A percentile compares a stretch with the other conserved stretches of the same genome.
These are phyloP conservation scores for Marasmius tenuissimus DNA, from an alignment of 1,284 basidiomycete species.

Conservation along the genomic window DNA sequence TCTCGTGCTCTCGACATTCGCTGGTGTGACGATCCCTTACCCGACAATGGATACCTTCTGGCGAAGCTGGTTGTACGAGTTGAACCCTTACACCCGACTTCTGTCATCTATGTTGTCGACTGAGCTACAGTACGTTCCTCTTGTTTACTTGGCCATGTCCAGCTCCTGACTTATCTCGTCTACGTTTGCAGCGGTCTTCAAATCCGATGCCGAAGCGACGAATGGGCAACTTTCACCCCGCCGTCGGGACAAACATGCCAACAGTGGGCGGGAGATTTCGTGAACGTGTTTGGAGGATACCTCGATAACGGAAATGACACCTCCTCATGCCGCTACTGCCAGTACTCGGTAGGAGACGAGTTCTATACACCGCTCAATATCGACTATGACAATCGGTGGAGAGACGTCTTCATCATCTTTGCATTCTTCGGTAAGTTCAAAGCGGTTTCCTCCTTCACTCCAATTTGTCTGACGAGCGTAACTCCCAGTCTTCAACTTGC, in stretches of 20 bases:
- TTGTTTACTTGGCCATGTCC: neutral
- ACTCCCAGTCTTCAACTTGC: slow-evolving; percentile 63
- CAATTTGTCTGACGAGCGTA: slow-evolving; percentile 1
- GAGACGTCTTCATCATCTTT: slow-evolving; percentile 74
- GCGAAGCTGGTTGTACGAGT: slow-evolving; percentile 72
- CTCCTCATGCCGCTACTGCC: slow-evolving; percentile 69
- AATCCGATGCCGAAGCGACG: slow-evolving; percentile 66
- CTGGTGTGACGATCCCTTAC: slow-evolving; percentile 81
- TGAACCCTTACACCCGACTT: slow-evolving; percentile 73
- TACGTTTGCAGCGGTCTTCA: slow-evolving; percentile 50
- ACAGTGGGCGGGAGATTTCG: slow-evolving; percentile 71
- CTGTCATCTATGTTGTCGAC: slow-evolving; percentile 76
- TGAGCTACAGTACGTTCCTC: slow-evolving; percentile 64
- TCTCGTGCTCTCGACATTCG: slow-evolving; percentile 70
- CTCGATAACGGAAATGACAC: slow-evolving; percentile 71
- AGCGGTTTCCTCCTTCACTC: neutral
- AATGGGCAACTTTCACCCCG: slow-evolving; percentile 70
- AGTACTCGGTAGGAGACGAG: slow-evolving; percentile 68
- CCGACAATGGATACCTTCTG: slow-evolving; percentile 71
- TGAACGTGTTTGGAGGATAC: slow-evolving; percentile 70
- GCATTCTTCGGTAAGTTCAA: slow-evolving; percentile 51
- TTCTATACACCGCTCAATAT: slow-evolving; percentile 75
- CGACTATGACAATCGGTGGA: slow-evolving; percentile 63
- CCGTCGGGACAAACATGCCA: slow-evolving; percentile 76
- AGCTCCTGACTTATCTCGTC: slow-evolving; percentile 10